phyloP scores from a whole-genome alignment of 139 green algal species.

The Auxenochlorella protothecoides region DNA sequence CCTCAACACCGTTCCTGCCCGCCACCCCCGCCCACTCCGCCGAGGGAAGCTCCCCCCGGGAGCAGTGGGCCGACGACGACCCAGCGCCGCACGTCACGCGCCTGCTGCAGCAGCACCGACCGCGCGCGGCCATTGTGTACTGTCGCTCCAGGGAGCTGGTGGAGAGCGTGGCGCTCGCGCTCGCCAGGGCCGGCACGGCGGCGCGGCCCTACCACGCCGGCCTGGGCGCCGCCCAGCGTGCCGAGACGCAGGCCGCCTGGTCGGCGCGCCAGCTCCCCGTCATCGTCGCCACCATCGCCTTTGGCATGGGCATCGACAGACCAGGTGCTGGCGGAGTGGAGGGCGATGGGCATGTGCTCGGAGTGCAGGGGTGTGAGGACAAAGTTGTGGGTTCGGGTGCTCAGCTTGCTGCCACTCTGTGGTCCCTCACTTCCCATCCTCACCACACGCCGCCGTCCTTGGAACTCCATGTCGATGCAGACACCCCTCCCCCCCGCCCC shows the following conservation, averaged over 20 bases:
- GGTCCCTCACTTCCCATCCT: too few relatives aligned
- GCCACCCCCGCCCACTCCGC: too few relatives aligned
- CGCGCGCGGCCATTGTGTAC: constrained; percentile 40
- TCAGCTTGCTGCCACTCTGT: too few relatives aligned
- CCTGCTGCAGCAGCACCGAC: neutral
- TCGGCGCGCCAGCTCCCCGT: constrained; percentile 26
- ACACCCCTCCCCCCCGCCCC: too few relatives aligned
- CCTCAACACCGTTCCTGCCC: too few relatives aligned
- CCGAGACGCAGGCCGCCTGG: constrained; percentile 38
- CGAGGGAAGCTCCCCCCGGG: neutral
- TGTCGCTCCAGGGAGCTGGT: constrained; percentile 26
- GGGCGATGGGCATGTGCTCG: too few relatives aligned
- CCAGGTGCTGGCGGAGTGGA: constrained; percentile 7
- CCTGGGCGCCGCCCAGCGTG: constrained; percentile 9
- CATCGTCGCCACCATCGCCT: constrained; percentile 65
- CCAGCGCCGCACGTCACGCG: neutral
- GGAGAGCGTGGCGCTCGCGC: constrained; percentile 21
- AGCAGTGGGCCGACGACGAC: neutral
- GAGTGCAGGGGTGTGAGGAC: too few relatives aligned
- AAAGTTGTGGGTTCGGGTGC: too few relatives aligned
- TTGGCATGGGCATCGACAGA: constrained; percentile 73
- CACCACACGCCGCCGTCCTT: too few relatives aligned
- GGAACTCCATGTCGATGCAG: too few relatives aligned
- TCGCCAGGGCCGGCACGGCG: constrained; percentile 18
- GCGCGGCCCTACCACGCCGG: constrained; percentile 49